Percentiles rank a stretch among this genome's conserved stretches.
Evolutionary conservation across 352 stramenopile genomes (phyloP).

Genomic region (Pythium dissotocum): DNA sequence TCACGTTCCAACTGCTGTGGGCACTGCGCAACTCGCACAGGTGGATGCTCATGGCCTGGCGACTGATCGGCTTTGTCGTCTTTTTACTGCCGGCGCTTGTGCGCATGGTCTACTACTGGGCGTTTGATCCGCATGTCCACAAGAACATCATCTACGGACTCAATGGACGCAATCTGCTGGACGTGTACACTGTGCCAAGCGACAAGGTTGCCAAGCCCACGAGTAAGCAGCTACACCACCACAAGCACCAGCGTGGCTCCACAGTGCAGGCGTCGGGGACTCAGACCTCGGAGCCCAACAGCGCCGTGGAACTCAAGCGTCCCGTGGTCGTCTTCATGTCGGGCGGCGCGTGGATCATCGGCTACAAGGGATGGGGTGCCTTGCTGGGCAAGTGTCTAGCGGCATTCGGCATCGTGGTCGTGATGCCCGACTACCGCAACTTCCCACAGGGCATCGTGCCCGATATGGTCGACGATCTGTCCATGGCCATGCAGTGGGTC

Average conservation of each 20-base stretch:
- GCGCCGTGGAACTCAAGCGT: conserved; percentile 9
- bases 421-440: conserved; percentile 93
- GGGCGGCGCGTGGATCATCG: conserved; percentile 92
- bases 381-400: conserved; percentile 81
- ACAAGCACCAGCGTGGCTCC: conserved; percentile 21
- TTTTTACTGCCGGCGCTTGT: conserved; percentile 57
- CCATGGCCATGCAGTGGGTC: conserved; percentile 84
- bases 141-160: conserved; percentile 84
- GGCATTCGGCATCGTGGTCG: conserved; percentile 76
- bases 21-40: conserved; percentile 63
- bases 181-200: conserved; percentile 76
- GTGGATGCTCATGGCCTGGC: conserved; percentile 70
- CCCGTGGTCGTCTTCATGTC: conserved; percentile 91
- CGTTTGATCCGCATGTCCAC: conserved; percentile 56
- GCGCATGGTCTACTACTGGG: conserved; percentile 61
- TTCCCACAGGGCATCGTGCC: conserved; percentile 87
- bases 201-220: conserved; percentile 27
- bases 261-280: conserved; percentile 13
- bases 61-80: conserved; percentile 64
- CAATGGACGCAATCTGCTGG: conserved; percentile 74
- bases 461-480: conserved; percentile 90
- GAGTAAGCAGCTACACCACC: conserved; percentile 18
- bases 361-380: conserved; percentile 91
- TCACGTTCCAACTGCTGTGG: conserved; percentile 68
- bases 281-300: background rate